These are phyloP conservation scores for Naganishia albida DNA, from an alignment of 1,284 basidiomycete genomes.

Conservation along the genomic window DNA sequence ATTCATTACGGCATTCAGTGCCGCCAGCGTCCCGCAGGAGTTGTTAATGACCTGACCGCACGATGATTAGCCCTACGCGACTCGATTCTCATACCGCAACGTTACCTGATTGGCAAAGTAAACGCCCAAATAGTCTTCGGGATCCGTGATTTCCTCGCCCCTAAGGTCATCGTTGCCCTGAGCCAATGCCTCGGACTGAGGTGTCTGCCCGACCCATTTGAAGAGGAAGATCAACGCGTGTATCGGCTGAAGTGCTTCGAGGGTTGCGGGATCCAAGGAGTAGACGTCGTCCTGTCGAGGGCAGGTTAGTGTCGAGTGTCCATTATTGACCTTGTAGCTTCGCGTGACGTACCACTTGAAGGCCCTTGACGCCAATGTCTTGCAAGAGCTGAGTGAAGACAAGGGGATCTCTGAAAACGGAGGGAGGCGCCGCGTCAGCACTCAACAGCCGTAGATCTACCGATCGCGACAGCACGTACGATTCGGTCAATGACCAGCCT, in stretches of 20 bases:
- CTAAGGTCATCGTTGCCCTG: slow-evolving; percentile 56
- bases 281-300: slow-evolving; percentile 72
- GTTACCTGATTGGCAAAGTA: slow-evolving; percentile 82
- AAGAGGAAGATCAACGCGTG: slow-evolving; percentile 89
- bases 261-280: slow-evolving; percentile 72
- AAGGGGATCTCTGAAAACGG: slow-evolving; percentile 47
- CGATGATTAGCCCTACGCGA: too few species aligned
- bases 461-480: slow-evolving; percentile 30
- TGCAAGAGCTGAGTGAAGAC: slow-evolving; percentile 55
- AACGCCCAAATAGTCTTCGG: slow-evolving; percentile 72
- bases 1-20: slow-evolving; percentile 89
- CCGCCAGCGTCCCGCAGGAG: slow-evolving; percentile 86
- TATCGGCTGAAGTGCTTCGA: slow-evolving; percentile 72
- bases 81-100: slow-evolving; percentile 19
- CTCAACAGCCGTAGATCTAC: background rate
- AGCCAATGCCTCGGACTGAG: slow-evolving; percentile 46
- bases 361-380: slow-evolving; percentile 55
- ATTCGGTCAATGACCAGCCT: slow-evolving; percentile 55
- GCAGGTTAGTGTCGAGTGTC: background rate
- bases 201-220: slow-evolving; percentile 71
- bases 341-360: slow-evolving; percentile 54
- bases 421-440: background rate
- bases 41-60: slow-evolving; percentile 74
- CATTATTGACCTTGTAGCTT: slow-evolving; percentile 13
- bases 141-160: slow-evolving; percentile 49